These are phyloP conservation scores for Simmondsia chinensis DNA, from an alignment of 148 eudicot genomes.

Conservation along the genomic window DNA sequence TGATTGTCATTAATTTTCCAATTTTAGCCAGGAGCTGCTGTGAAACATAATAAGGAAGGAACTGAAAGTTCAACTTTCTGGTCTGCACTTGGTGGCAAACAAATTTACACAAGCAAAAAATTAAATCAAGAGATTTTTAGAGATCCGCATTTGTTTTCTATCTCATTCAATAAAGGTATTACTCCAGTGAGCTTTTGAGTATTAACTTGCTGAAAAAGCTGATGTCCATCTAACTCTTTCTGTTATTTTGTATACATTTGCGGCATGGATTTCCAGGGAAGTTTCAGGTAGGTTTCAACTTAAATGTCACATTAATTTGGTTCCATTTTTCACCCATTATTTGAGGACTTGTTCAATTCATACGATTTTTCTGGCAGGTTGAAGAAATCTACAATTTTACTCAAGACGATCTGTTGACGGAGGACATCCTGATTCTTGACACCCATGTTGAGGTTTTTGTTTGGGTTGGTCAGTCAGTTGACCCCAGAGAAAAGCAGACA, in stretches of 20 bases:
- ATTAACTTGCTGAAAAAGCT: too few relatives aligned
- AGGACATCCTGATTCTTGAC: slow-evolving; percentile 89
- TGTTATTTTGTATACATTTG: slow-evolving; percentile 16
- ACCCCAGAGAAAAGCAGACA: slow-evolving; percentile 76
- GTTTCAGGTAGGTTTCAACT: slow-evolving; percentile 57
- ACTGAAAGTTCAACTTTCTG: slow-evolving; percentile 93
- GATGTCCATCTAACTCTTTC: slow-evolving; percentile 17
- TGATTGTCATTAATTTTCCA: slow-evolving; percentile 4
- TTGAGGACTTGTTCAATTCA: too few relatives aligned
- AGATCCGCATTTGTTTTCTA: slow-evolving; percentile 87
- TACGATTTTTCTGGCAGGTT: too few relatives aligned
- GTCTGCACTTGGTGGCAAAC: slow-evolving; percentile 94
- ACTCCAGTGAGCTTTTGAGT: too few relatives aligned
- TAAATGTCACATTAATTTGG: not conserved
- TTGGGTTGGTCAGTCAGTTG: slow-evolving; percentile 96
- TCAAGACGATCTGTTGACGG: slow-evolving; percentile 96
- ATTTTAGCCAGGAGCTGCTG: slow-evolving; percentile 67
- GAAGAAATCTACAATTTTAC: slow-evolving; percentile 90
- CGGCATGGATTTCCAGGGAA: slow-evolving; percentile 52
- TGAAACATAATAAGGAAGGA: slow-evolving; percentile 94
- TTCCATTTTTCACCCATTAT: not conserved
- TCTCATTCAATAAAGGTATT: slow-evolving; percentile 61
- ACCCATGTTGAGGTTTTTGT: slow-evolving; percentile 89
- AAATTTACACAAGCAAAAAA: slow-evolving; percentile 69
- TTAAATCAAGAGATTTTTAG: slow-evolving; percentile 54